These are phyloP conservation scores for Cercis canadensis DNA, from an alignment of 306 rosid genomes.

Conservation along the genomic window DNA sequence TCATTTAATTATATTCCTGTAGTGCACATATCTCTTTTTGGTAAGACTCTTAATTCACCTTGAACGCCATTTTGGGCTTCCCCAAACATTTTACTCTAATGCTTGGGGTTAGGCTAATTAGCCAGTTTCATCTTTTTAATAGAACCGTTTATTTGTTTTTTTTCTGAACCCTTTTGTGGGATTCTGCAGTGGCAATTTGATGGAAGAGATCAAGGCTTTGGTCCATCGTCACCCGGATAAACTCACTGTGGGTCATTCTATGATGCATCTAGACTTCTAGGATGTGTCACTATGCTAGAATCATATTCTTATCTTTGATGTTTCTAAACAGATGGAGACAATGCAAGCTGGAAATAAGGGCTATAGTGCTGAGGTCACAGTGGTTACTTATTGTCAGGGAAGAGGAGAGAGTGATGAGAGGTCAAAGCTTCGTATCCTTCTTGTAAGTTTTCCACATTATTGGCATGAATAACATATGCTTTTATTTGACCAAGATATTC, in stretches of 20 bases:
- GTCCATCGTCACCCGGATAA: slow-evolving; percentile 84
- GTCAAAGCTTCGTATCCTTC: slow-evolving; percentile 82
- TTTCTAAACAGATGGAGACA: slow-evolving; percentile 67
- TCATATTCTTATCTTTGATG: slow-evolving; percentile 32
- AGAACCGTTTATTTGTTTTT: slow-evolving; percentile 17
- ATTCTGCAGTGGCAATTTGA: slow-evolving; percentile 74
- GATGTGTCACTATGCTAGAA: slow-evolving; percentile 33
- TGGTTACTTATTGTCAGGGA: slow-evolving; percentile 74
- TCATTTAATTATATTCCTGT: not conserved
- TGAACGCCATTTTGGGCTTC: not conserved
- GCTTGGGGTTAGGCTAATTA: slow-evolving; percentile 19
- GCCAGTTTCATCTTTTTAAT: slow-evolving; percentile 13
- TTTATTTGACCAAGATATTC: slow-evolving; percentile 2
- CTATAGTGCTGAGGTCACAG: slow-evolving; percentile 69
- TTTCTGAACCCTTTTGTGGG: slow-evolving; percentile 37
- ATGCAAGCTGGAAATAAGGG: slow-evolving; percentile 73
- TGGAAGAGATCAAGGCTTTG: slow-evolving; percentile 75
- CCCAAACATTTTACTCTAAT: not conserved
- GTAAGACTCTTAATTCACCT: not conserved
- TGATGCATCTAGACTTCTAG: slow-evolving; percentile 26
- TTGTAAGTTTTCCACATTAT: slow-evolving; percentile 64
- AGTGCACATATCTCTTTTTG: not conserved
- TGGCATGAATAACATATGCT: not conserved
- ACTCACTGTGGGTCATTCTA: slow-evolving; percentile 63
- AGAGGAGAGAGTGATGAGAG: slow-evolving; percentile 56